Evolutionary conservation across 805 yeast genomes (phyloP).

Genomic region (Schwanniomyces vanrijiae): DNA sequence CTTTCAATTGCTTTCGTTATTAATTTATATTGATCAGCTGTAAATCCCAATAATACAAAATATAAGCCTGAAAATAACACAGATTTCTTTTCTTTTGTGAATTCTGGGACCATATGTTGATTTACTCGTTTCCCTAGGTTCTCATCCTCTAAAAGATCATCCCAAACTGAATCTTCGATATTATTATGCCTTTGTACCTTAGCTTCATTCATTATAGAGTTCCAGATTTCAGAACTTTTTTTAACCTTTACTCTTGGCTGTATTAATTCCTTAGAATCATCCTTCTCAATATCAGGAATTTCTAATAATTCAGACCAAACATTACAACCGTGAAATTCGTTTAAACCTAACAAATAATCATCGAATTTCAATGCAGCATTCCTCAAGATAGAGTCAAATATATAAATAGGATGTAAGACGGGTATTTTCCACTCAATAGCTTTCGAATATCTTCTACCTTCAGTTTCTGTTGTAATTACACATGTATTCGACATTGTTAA

Average conservation of each 20-base stretch:
- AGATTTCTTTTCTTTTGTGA: slow-evolving; percentile 3
- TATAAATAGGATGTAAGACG: slow-evolving; percentile 51
- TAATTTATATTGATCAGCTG: slow-evolving; percentile 32
- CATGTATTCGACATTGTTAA: slow-evolving; percentile 44
- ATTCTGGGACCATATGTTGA: slow-evolving; percentile 12
- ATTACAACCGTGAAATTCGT: slow-evolving; percentile 25
- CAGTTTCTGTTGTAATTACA: slow-evolving; percentile 49
- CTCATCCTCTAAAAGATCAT: slow-evolving; percentile 13
- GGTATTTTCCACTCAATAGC: slow-evolving; percentile 55
- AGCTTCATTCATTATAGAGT: slow-evolving; percentile 38
- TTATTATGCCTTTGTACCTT: slow-evolving; percentile 11
- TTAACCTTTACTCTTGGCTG: slow-evolving; percentile 9
- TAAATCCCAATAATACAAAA: slow-evolving; percentile 47
- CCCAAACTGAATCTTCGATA: slow-evolving; percentile 26
- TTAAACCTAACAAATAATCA: slow-evolving; percentile 34
- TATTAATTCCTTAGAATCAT: slow-evolving; percentile 2
- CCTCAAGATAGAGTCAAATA: slow-evolving; percentile 45
- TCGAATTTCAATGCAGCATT: slow-evolving; percentile 42
- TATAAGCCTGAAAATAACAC: slow-evolving; percentile 40
- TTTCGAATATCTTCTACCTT: slow-evolving; percentile 53
- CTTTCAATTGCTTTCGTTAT: slow-evolving; percentile 44
- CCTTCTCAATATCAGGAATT: slow-evolving; percentile 3
- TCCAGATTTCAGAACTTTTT: slow-evolving; percentile 40
- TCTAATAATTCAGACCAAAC: slow-evolving; percentile 33
- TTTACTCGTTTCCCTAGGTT: slow-evolving; percentile 10